Conservation (phyloP, 2,329 filamentous ascomycete genomes). For the Niveomyces coronatus region DNA sequence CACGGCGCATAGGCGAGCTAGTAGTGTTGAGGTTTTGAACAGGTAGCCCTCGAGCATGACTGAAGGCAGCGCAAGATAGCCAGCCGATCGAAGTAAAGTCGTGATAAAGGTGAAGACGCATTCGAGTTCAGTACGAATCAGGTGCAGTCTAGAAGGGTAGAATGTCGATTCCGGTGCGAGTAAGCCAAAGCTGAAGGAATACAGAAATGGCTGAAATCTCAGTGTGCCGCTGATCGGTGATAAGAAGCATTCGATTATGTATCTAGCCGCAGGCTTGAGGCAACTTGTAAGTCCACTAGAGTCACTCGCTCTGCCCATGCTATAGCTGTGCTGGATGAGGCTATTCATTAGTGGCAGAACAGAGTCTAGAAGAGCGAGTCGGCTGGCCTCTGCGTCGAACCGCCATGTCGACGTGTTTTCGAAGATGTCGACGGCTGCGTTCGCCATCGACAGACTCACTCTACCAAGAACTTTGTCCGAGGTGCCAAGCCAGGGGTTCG, state of each 20-base stretch:
- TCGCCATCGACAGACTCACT: constrained; percentile 62
- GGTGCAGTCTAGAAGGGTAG: constrained; percentile 42
- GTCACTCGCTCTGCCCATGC: constrained; percentile 52
- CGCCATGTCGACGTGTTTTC: constrained; percentile 83
- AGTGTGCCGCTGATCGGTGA: constrained; percentile 58
- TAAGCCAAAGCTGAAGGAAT: constrained; percentile 45
- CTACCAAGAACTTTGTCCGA: constrained; percentile 68
- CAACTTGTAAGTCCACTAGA: constrained; percentile 42
- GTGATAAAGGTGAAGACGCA: constrained; percentile 57
- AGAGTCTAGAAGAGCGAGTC: constrained; percentile 55
- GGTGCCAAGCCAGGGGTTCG: constrained; percentile 56
- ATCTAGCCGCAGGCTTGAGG: constrained; percentile 62
- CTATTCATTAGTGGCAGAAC: constrained; percentile 62
- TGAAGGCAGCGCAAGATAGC: constrained; percentile 50
- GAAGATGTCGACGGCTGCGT: constrained; percentile 70
- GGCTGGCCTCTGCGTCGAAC: constrained; percentile 59
- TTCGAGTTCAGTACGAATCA: constrained; percentile 52
- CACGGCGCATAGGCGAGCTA: constrained; percentile 66
- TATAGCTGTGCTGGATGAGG: constrained; percentile 62
- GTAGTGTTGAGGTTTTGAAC: constrained; percentile 67
- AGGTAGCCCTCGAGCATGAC: constrained; percentile 65
- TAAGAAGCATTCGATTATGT: constrained; percentile 68
- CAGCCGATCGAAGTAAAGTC: constrained; percentile 59
- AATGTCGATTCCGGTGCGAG: constrained; percentile 49
- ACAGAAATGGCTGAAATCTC: constrained; percentile 66